phyloP scores from a whole-genome alignment of 164 flowering plant species.

The Vitis cinerea region DNA sequence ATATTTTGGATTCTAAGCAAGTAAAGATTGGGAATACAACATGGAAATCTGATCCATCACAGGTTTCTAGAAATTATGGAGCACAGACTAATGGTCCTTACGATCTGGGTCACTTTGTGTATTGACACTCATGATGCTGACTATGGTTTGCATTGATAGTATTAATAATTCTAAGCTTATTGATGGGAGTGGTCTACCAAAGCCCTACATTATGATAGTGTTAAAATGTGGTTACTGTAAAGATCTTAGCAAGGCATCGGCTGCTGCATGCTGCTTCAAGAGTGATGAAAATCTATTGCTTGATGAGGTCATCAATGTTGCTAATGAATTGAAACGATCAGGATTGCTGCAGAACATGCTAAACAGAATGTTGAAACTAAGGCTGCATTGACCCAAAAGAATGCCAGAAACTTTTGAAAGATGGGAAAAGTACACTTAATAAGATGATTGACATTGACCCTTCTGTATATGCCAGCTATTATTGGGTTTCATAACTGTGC shows the following conservation, averaged over 20 bases:
- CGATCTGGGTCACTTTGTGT: no score
- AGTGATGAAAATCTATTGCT: slow-evolving; percentile 72
- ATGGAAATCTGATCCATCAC: no score
- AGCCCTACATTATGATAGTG: slow-evolving; percentile 77
- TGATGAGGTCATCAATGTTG: slow-evolving; percentile 56
- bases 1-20: no score
- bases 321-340: no score
- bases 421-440: slow-evolving; percentile 83
- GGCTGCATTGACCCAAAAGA: slow-evolving; percentile 48
- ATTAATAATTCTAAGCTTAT: no score
- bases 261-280: slow-evolving; percentile 70
- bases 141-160: no score
- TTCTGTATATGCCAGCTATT: slow-evolving; percentile 87
- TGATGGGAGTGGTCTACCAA: slow-evolving; percentile 83
- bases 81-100: no score
- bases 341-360: no score
- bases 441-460: slow-evolving; percentile 98
- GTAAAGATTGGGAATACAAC: no score
- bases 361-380: no score
- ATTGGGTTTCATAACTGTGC: slow-evolving; percentile 90
- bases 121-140: no score
- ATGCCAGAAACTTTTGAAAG: slow-evolving; percentile 87
- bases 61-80: no score
- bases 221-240: slow-evolving; percentile 62
- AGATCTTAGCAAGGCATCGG: slow-evolving; percentile 66